Conservation (phyloP, 2,329 filamentous ascomycete species). For the Xylaria polymorpha region DNA sequence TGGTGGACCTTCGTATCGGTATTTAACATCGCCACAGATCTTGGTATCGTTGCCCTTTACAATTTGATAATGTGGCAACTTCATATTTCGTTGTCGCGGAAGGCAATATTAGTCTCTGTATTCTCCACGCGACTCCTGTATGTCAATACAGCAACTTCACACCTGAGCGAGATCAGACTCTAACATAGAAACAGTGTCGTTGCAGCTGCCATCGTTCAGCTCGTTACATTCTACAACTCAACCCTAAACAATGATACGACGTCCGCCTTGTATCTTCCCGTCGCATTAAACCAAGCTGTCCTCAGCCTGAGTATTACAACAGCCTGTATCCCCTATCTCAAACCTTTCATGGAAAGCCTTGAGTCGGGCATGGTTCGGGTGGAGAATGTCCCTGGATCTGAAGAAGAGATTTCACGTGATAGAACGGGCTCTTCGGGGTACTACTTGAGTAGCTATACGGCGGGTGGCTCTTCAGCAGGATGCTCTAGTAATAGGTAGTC, state of each 20-base stretch:
- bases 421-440: no score
- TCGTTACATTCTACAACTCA: conserved; percentile 10
- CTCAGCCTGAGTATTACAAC: conserved; percentile 24
- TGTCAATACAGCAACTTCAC: not conserved
- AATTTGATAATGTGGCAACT: conserved; percentile 21
- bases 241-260: conserved; percentile 18
- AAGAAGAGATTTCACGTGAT: conserved; percentile 17
- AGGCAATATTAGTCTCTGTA: conserved; percentile 14
- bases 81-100: conserved; percentile 21
- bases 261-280: conserved; percentile 9
- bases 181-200: not conserved
- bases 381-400: conserved; percentile 21
- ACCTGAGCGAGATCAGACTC: not conserved
- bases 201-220: conserved; percentile 22
- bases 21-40: conserved; percentile 29
- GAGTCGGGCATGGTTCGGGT: conserved; percentile 29
- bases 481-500: no score
- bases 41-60: conserved; percentile 25
- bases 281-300: conserved; percentile 24
- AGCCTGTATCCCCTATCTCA: conserved; percentile 33
- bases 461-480: no score
- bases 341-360: conserved; percentile 36
- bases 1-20: conserved; percentile 30
- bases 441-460: no score
- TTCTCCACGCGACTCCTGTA: conserved; percentile 33